Percentiles rank a stretch among this genome's conserved stretches.
These are phyloP conservation scores for Acacia crassicarpa DNA, from an alignment of 306 rosid species.

Conservation along the genomic window DNA sequence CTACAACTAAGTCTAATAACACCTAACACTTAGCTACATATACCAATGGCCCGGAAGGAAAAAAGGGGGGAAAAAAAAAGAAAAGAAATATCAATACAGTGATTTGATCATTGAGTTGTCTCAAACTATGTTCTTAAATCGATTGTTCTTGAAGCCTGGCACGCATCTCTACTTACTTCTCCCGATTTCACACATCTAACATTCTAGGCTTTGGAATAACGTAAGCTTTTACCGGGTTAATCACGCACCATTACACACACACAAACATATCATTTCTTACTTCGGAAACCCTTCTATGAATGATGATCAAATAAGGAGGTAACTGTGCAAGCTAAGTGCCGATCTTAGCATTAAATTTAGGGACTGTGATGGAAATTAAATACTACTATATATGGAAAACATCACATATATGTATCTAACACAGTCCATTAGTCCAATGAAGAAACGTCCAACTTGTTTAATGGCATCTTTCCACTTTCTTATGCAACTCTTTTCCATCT, in stretches of 20 bases:
- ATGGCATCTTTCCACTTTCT: too few relatives aligned
- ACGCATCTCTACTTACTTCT: neutral
- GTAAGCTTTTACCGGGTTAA: constrained; percentile 32
- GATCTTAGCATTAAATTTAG: too few relatives aligned
- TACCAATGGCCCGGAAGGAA: neutral
- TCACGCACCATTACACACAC: neutral
- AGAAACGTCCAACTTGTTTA: too few relatives aligned
- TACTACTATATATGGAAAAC: neutral
- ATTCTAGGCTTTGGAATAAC: neutral
- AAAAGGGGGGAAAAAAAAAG: too few relatives aligned
- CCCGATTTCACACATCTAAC: neutral
- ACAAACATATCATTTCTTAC: constrained; percentile 21
- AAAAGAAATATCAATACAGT: neutral
- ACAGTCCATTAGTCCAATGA: too few relatives aligned
- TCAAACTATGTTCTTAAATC: neutral
- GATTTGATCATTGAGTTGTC: neutral
- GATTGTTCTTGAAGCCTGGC: neutral
- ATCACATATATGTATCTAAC: too few relatives aligned
- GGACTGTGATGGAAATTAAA: neutral
- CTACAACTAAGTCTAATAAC: constrained; percentile 21
- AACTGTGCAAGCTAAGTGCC: too few relatives aligned
- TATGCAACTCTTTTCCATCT: too few relatives aligned
- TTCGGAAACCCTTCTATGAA: constrained; percentile 1
- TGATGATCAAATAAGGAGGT: too few relatives aligned
- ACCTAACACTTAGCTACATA: neutral